Percentiles rank a stretch among this genome's conserved stretches.
phyloP scores from a whole-genome alignment of 2,329 filamentous ascomycete species.

The Cadophora gregata region DNA sequence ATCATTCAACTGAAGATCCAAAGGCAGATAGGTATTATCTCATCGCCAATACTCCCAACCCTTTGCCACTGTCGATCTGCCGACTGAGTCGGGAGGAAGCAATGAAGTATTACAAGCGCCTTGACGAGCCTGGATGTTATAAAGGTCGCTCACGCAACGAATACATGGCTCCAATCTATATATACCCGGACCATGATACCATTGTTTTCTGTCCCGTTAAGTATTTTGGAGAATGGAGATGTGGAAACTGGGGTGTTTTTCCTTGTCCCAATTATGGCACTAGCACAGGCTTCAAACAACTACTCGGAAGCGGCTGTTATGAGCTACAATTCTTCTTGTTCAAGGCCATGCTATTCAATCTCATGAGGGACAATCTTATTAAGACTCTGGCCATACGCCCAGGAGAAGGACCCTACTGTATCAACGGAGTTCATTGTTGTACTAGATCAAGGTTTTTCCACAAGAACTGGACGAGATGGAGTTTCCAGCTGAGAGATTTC shows the following conservation, averaged over 20 bases:
- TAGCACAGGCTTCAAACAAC: neutral
- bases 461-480: neutral
- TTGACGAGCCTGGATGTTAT: neutral
- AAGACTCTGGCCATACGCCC: neutral
- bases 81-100: neutral
- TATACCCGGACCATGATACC: neutral
- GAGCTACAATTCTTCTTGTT: neutral
- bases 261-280: neutral
- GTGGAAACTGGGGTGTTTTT: neutral
- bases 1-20: too few species aligned
- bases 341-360: neutral
- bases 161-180: neutral
- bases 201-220: neutral
- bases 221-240: neutral
- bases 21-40: neutral
- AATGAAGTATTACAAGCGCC: neutral
- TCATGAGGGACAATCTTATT: neutral
- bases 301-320: neutral
- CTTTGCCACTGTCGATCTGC: neutral
- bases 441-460: neutral
- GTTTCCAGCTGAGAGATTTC: neutral
- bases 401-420: neutral
- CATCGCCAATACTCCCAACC: neutral
- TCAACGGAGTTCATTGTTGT: neutral
- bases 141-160: neutral